Base-by-base conservation (phyloP, 805 yeast genomes). In the Kuraishia hungarica region DNA sequence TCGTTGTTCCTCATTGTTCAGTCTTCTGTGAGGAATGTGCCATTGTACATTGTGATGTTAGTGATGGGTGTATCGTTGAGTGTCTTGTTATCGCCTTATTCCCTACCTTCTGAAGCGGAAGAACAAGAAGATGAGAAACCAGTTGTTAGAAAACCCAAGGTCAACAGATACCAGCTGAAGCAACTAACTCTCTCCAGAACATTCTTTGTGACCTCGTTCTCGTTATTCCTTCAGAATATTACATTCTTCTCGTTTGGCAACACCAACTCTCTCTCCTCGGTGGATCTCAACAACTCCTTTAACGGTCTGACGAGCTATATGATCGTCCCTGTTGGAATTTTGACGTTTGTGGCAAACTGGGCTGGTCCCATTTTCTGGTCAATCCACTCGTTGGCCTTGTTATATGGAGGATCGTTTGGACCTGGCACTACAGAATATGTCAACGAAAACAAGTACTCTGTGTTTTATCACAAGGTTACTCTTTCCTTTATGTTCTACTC, bases 201-300 rank as follows among this genome's bases (percentile, higher is more conserved):
- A 10, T 35, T 35, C 43, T 35, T 35, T 15, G 43, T 35, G 17
- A 35, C 43, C 17, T 35, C 43, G 22, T 43, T 46, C 23, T 17
- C 72, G 1, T 59, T 90, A 2, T 66, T 86, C 22, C 60, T 90
- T 52, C 96, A 90, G 65, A 84, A 89, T 60, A 72, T 90, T 48
- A 72, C 91, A 0, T 94, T 93, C 66, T 94, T 89, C 72, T 88
- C 89, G 21, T 77, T 87, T 66, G 98, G 98, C 0, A 89, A 89
- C 53, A 91, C 98, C 0, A 94, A 94, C 64, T 89, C 97, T 47
- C 77, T 94, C 61, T 93, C 97, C 0, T 86, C 97, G 0, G 84
- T 94, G 22, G 97, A 93, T 63, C 75, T 94, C 23, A 82, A 96
- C 0, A 92, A 93, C 66, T 92, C 97, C 0, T 94, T 94, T 68